These are phyloP conservation scores for Tolypocladium tropicale DNA, from an alignment of 2,329 filamentous ascomycete species.

Conservation along the genomic window DNA sequence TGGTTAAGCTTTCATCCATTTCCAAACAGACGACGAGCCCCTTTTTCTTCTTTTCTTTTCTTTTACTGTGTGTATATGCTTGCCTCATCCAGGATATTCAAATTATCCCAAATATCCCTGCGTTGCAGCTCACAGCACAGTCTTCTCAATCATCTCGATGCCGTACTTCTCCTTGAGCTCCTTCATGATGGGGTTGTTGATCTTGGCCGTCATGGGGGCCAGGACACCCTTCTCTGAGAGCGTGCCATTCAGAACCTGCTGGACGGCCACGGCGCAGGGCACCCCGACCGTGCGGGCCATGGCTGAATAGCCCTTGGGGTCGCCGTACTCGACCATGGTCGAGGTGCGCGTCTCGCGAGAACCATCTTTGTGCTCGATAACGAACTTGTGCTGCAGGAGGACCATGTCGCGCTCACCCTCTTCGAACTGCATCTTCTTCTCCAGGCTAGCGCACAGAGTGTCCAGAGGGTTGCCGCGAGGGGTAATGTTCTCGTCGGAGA, in stretches of 20 bases:
- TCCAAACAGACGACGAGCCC: not conserved
- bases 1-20: not conserved
- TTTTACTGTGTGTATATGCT: not conserved
- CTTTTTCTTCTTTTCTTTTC: too few species aligned
- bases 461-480: slow-evolving; percentile 75
- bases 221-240: slow-evolving; percentile 64
- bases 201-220: slow-evolving; percentile 63
- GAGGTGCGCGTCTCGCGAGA: slow-evolving; percentile 66
- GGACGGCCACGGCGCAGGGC: slow-evolving; percentile 53
- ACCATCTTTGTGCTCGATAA: slow-evolving; percentile 74
- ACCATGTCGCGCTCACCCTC: slow-evolving; percentile 77
- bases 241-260: slow-evolving; percentile 67
- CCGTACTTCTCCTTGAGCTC: slow-evolving; percentile 70
- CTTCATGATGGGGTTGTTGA: slow-evolving; percentile 65
- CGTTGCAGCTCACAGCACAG: slow-evolving; percentile 23
- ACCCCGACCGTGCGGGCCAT: slow-evolving; percentile 80
- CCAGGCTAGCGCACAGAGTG: slow-evolving; percentile 79
- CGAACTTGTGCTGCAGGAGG: slow-evolving; percentile 72
- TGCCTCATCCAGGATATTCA: too few species aligned
- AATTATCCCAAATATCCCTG: too few species aligned
- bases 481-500: slow-evolving; percentile 58
- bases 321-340: slow-evolving; percentile 76
- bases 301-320: slow-evolving; percentile 65
- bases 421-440: slow-evolving; percentile 85
- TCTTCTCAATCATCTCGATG: slow-evolving; percentile 65